These are phyloP conservation scores for Sungouiella blattae DNA, from an alignment of 805 yeast species.

Conservation along the genomic window DNA sequence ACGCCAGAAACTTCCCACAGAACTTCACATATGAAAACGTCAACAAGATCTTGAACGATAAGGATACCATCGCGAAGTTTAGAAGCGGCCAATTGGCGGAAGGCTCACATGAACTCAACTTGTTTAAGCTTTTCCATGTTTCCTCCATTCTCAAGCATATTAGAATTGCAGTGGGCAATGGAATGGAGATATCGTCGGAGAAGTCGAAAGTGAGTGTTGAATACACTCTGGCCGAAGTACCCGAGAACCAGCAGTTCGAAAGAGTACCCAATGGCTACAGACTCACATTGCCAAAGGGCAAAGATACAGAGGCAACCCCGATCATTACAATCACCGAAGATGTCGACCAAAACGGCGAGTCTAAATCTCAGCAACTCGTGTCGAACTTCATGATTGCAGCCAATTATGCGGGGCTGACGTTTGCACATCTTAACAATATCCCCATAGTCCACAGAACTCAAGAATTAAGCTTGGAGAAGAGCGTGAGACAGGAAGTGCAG, in stretches of 20 bases:
- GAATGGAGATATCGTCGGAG: constrained; percentile 16
- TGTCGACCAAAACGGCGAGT: constrained; percentile 16
- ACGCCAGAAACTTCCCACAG: constrained; percentile 28
- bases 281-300: constrained; percentile 4
- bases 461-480: constrained; percentile 23
- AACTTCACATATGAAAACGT: constrained; percentile 62
- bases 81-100: constrained; percentile 7
- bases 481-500: constrained; percentile 23
- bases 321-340: constrained; percentile 11
- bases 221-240: constrained; percentile 1
- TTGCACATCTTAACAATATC: constrained; percentile 39
- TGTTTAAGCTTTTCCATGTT: constrained; percentile 25
- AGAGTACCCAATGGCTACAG: constrained; percentile 11
- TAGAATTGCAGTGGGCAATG: constrained; percentile 21
- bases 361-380: constrained; percentile 62
- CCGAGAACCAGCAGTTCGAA: constrained; percentile 1
- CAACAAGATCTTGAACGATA: constrained; percentile 43
- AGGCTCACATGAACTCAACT: constrained; percentile 20
- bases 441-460: constrained; percentile 51
- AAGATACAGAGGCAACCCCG: constrained; percentile 3
- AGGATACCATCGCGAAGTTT: constrained; percentile 11
- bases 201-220: constrained; percentile 15
- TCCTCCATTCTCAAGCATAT: constrained; percentile 23
- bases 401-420: constrained; percentile 56
- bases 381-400: constrained; percentile 83